These are phyloP conservation scores for Rosa chinensis DNA, from an alignment of 306 rosid species.

Conservation along the genomic window DNA sequence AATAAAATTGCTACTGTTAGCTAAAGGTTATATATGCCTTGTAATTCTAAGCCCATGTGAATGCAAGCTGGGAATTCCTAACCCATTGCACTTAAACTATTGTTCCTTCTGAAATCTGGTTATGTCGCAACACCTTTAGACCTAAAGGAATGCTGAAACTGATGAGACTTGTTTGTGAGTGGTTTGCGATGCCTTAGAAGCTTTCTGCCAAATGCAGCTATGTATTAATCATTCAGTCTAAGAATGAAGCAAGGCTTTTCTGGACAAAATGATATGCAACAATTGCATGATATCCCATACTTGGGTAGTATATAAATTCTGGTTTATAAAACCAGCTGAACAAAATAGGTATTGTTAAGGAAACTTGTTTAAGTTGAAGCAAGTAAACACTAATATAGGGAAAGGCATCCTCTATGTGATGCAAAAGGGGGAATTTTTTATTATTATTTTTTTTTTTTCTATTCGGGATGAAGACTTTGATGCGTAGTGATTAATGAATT, in stretches of 20 bases:
- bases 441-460: background rate
- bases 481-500: background rate
- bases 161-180: background rate
- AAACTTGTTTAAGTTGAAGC: background rate
- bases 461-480: constrained; percentile 11
- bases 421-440: background rate
- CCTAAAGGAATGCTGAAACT: constrained; percentile 8
- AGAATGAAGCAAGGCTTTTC: constrained; percentile 5
- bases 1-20: background rate
- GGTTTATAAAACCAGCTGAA: background rate
- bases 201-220: background rate
- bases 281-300: background rate
- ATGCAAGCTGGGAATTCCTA: background rate
- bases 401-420: background rate
- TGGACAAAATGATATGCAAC: background rate
- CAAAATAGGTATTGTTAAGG: background rate
- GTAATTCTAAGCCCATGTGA: background rate
- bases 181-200: background rate
- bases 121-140: background rate
- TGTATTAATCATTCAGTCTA: background rate
- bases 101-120: constrained; percentile 8
- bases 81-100: background rate
- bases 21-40: background rate
- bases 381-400: background rate
- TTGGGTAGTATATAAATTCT: background rate